Evolutionary conservation across 805 yeast species (phyloP), one percentile per base, ranked within the genome.

Genomic region (Starmera caribaea): DNA sequence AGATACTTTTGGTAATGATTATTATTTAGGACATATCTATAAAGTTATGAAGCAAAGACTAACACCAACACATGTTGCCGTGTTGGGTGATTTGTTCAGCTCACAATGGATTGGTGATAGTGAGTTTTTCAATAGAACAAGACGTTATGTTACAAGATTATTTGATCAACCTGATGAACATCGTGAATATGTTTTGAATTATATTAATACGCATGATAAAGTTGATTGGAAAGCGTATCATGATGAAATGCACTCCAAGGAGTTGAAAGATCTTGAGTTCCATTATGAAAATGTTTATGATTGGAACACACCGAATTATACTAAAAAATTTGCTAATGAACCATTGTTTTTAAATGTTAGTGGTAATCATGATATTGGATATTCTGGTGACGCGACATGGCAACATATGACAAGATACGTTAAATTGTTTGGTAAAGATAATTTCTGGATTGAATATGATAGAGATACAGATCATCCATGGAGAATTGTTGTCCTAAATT

Each of bases 321-420:
- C 35, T 8, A 53, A 50, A 31, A 27, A 34, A 32, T 50, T 59
- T 47, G 65, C 57, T 16, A 68, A 71, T 30, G 76, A 74, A 42
- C 89, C 86, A 10, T 61, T 84, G 30, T 76, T 90, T 53, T 72
- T 87, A 44, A 92, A 92, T 57, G 65, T 92, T 36, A 80, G 95
- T 2, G 98, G 98, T 2, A 92, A 92, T 57, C 98, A 92, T 57
- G 98, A 92, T 58, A 79, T 90, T 36, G 98, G 98, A 0, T 90
- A 92, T 57, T 75, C 84, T 36, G 97, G 97, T 1, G 98, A 92
- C 59, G 86, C 94, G 32, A 88, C 96, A 0, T 78, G 79, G 65
- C 96, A 86, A 52, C 95, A 94, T 52, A 76, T 87, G 77, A 75
- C 85, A 1, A 68, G 98, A 47, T 92, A 77, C 63, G 70, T 69